Evolutionary conservation across 768 basidiomycete species (phyloP), one percentile per base, ranked within the genome.

Genomic region (Harrya chromipes): DNA sequence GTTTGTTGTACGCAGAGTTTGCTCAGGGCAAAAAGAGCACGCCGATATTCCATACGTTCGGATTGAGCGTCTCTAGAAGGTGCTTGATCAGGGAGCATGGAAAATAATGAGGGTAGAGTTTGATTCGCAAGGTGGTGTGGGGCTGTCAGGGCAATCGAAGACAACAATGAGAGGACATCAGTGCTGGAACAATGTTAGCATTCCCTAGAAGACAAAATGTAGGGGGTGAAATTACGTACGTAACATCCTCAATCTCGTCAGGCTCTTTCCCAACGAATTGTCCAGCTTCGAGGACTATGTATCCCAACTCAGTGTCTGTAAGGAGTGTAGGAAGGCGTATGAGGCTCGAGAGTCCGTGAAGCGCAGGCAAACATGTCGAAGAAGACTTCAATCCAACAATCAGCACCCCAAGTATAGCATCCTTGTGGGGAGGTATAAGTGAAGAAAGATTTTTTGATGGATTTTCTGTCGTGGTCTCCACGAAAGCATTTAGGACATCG

Each of bases 101-200:
- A 72, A 64, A 97, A 90, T 10, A 98, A 77, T 2, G 87, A 69
- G 0, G 94, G 94, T 4, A 98, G 80, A 0, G 86, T 91, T 49
- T 83, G 81, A 26, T 82, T 76, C 43, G 82, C 79, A 29, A 98
- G 74, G 52, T 85, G 81, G 16, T 72, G 73, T 11, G 92, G 80
- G 2, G 83, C 66, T n/a, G 68, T 66, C 17, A 70, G 55, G 4
- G 90, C 79, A 31, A 93, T 78, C 1, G 72, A 75, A 3, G 77
- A 74, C n/a, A 94, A 70, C 5, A 91, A 70, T 36, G 80, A 75
- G 20, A 93, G 69, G 16, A 80, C 71, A 13, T 76, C 76, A 40
- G 79, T 75, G 48, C 89, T 91, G 38, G 26, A 43, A 44, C 7
- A 47, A 39, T 4, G 41, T 59, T 11, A 42, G 47, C 33, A 46